Evolutionary conservation across 805 yeast genomes (phyloP).

Genomic region (Metschnikowia proteae): DNA sequence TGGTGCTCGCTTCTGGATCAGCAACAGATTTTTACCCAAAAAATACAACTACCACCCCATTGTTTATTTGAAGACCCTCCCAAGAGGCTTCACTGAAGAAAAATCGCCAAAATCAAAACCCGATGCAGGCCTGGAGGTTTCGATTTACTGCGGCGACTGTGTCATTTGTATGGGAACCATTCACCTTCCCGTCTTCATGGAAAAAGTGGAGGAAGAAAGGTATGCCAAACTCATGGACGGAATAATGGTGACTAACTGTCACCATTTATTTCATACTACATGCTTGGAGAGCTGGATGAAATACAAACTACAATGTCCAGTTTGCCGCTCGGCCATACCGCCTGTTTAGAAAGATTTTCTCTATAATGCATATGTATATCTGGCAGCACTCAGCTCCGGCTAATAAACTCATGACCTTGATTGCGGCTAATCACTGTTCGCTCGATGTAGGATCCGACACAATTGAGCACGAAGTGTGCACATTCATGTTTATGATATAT

Average conservation of each 20-base stretch:
- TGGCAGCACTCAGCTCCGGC: background rate
- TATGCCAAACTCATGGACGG: constrained; percentile 25
- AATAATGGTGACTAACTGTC: constrained; percentile 87
- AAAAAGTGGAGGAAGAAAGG: constrained; percentile 6
- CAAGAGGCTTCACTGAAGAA: constrained; percentile 51
- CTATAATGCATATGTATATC: background rate
- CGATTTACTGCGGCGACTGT: constrained; percentile 61
- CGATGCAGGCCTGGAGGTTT: constrained; percentile 25
- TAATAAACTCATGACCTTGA: background rate
- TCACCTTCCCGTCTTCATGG: constrained; percentile 13
- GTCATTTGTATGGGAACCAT: constrained; percentile 72
- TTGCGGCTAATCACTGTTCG: background rate
- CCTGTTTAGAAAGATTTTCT: constrained; percentile 46
- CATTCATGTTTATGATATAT: constrained; percentile 6
- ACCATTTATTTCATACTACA: constrained; percentile 84
- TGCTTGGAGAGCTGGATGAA: constrained; percentile 93
- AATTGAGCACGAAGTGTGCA: constrained; percentile 1
- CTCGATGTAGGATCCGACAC: background rate
- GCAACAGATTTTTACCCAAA: constrained; percentile 69
- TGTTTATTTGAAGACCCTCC: constrained; percentile 55
- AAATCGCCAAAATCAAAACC: constrained; percentile 36
- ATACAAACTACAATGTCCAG: constrained; percentile 89
- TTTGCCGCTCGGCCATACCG: constrained; percentile 81
- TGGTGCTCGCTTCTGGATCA: constrained; percentile 83
- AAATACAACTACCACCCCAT: constrained; percentile 81